Conservation (phyloP, 2,329 filamentous ascomycete genomes). For the Paracoccidioides lutzii region DNA sequence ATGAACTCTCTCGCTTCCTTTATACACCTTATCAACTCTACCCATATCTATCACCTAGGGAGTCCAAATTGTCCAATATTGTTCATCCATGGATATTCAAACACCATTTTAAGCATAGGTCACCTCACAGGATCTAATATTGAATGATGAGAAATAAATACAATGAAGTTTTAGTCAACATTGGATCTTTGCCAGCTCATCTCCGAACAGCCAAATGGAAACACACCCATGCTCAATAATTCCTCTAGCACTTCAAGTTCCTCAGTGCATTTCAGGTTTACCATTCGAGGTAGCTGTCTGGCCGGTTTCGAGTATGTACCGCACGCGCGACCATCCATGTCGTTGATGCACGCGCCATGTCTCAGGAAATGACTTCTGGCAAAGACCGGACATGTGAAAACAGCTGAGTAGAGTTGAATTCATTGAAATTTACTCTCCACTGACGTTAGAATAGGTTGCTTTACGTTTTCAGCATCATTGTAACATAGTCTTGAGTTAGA, state of each 20-base stretch:
- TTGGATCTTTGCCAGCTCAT: constrained; percentile 4
- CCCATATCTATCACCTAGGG: no score
- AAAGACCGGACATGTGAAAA: constrained; percentile 5
- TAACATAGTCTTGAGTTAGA: background rate
- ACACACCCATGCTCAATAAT: constrained; percentile 4
- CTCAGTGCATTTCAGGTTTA: constrained; percentile 4
- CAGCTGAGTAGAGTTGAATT: constrained; percentile 3
- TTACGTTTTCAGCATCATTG: constrained; percentile 5
- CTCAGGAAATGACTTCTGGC: constrained; percentile 7
- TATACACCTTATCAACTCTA: no score
- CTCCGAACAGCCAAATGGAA: constrained; percentile 6
- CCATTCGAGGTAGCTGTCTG: constrained; percentile 7
- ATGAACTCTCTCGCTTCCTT: no score
- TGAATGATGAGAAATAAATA: constrained; percentile 6
- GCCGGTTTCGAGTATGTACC: constrained; percentile 6
- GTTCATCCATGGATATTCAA: constrained; percentile 8
- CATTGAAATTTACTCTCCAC: constrained; percentile 4
- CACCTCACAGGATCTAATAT: constrained; percentile 4
- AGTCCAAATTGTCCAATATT: background rate
- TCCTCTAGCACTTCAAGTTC: constrained; percentile 8
- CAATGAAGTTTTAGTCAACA: constrained; percentile 3
- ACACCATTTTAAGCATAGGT: constrained; percentile 7
- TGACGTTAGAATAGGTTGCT: background rate
- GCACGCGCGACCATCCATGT: constrained; percentile 10
- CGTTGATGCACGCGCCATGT: constrained; percentile 9